Evolutionary conservation across 139 green algal genomes (phyloP), one percentile per base, ranked within the genome.

Genomic region (Micractinium sp.): DNA sequence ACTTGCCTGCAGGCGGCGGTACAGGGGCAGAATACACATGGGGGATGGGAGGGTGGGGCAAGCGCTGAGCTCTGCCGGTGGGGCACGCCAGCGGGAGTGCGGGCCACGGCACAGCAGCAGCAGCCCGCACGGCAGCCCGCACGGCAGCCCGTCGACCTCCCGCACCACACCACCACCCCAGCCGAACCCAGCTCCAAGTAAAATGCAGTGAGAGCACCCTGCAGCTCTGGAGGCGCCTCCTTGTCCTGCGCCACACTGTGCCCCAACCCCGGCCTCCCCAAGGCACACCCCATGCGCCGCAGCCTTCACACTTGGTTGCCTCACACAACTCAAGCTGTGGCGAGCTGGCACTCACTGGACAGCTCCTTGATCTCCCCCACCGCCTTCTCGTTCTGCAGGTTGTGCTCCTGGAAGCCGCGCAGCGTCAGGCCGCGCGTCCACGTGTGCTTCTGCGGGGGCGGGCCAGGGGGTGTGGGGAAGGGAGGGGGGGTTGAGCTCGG

Each of bases 371-470:
- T 89, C 90, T 99, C 96, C 88, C 92, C 92, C 56, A 98, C 91
- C 63, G 94, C 88, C 90, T 96, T 96, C 84, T 96, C 96, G 88
- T 99, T 99, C 71, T 29, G 79, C 33, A 93, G 92, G 27, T 25
- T 41, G 75, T 96, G 92, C n/a, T 94, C 82, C 56, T 96, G 92
- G 89, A 98, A 98, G 73, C 93, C 87, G 36, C 74, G 87, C 89
- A 99, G 93, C 22, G 87, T 95, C 60, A 99, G 94, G 4, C 98
- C 98, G 25, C 96, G 91, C 0, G 95, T 96, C 98, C 98, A 99
- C 16, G 95, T 96, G 91, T 97, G 95, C 89, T 98, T 98, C 91
- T 97, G 89, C 84, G 23, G 41, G 60, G 23, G 33, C 4, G 33
- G 13, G 25, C 9, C 9, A 14, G 67, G 80, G 56, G n/a, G 77